These are phyloP conservation scores for Trichocladium uniseriatum DNA, from an alignment of 495 filamentous ascomycete genomes.

Conservation along the genomic window DNA sequence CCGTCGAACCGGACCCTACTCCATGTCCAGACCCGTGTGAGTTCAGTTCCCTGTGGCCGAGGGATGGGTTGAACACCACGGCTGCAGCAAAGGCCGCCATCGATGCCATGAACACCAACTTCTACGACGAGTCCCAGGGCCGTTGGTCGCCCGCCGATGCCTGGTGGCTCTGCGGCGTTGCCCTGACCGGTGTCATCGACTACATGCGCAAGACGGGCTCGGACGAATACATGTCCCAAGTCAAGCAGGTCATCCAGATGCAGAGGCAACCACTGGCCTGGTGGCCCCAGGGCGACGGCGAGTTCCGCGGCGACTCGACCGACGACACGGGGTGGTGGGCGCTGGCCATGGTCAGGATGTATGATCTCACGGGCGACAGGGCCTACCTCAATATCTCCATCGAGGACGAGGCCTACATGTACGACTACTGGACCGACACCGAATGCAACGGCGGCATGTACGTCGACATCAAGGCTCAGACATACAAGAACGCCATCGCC, in stretches of 20 bases:
- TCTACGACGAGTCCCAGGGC: constrained; percentile 26
- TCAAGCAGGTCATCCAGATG: constrained; percentile 23
- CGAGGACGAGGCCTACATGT: constrained; percentile 50
- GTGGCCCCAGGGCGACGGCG: constrained; percentile 32
- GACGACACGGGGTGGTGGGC: constrained; percentile 67
- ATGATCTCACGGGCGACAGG: constrained; percentile 47
- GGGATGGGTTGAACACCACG: constrained; percentile 6
- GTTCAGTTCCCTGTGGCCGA: not conserved
- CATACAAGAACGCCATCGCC: constrained; percentile 57
- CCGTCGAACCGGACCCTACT: not conserved
- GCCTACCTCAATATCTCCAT: constrained; percentile 45
- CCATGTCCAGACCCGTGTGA: not conserved
- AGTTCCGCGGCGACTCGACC: constrained; percentile 49
- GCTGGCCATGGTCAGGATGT: constrained; percentile 52
- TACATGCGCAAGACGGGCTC: constrained; percentile 31
- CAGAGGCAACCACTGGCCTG: constrained; percentile 27
- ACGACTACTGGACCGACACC: constrained; percentile 45
- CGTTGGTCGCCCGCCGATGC: constrained; percentile 28
- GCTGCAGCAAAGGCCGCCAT: constrained; percentile 23
- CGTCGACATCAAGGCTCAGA: constrained; percentile 47
- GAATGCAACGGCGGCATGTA: constrained; percentile 49
- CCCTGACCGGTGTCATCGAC: constrained; percentile 30
- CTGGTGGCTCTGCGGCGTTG: constrained; percentile 38
- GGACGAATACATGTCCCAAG: constrained; percentile 26
- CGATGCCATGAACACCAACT: constrained; percentile 29